Evolutionary conservation across 495 filamentous ascomycete genomes (phyloP).

Genomic region (Trichodelitschia bisporula): DNA sequence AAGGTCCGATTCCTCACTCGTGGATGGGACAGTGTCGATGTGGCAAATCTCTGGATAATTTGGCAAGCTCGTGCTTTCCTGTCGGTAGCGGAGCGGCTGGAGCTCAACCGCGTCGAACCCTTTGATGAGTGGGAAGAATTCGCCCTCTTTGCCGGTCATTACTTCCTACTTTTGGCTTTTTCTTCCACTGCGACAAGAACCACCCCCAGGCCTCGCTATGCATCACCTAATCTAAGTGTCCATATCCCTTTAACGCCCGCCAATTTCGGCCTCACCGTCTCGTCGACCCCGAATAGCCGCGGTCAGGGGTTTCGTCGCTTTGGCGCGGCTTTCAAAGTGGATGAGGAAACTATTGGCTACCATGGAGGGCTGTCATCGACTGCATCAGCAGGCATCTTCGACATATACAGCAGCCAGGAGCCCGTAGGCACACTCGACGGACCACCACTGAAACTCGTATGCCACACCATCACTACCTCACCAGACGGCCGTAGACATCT

Average conservation of each 20-base stretch:
- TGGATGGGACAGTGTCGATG: slow-evolving; percentile 37
- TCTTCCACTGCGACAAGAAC: too few relatives aligned
- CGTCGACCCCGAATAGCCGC: too few relatives aligned
- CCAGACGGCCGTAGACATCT: slow-evolving; percentile 24
- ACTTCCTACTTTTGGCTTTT: slow-evolving; percentile 53
- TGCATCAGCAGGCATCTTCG: background rate
- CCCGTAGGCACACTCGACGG: background rate
- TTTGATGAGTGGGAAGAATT: slow-evolving; percentile 98
- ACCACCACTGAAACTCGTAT: slow-evolving; percentile 18
- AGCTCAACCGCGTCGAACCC: slow-evolving; percentile 43
- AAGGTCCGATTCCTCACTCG: slow-evolving; percentile 32
- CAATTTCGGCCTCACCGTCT: too few relatives aligned
- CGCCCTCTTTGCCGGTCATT: slow-evolving; percentile 63
- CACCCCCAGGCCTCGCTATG: too few relatives aligned
- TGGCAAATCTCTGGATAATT: slow-evolving; percentile 65
- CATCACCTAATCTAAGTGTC: too few relatives aligned
- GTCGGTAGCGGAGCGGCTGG: slow-evolving; percentile 23
- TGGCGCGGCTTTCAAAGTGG: slow-evolving; percentile 22
- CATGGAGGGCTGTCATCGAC: slow-evolving; percentile 21
- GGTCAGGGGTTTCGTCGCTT: too few relatives aligned
- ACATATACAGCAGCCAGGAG: background rate
- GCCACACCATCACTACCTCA: slow-evolving; percentile 46
- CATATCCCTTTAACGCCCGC: too few relatives aligned
- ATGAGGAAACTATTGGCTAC: too few relatives aligned
- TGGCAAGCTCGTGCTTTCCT: slow-evolving; percentile 48